Evolutionary conservation across 306 rosid species (phyloP).

Genomic region (Vicia villosa): DNA sequence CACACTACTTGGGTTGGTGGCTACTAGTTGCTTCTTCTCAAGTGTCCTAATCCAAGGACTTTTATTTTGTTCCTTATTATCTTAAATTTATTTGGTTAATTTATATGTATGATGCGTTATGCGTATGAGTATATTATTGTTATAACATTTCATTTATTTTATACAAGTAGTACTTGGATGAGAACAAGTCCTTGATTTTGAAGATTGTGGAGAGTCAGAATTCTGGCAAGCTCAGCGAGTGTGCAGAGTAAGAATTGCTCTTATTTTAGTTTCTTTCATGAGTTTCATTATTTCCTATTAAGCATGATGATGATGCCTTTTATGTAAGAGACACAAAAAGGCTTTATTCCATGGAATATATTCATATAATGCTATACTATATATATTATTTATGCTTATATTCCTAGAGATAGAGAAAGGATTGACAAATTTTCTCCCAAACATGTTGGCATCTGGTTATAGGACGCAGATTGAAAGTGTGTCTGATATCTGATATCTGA

Average conservation of each 20-base stretch:
- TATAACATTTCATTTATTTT: conserved; percentile 14
- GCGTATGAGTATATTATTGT: neutral
- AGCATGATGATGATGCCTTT: neutral
- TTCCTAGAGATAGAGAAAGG: neutral
- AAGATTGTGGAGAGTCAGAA: conserved; percentile 99
- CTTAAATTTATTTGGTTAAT: neutral
- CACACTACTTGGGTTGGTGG: no score
- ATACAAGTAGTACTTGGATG: conserved; percentile 84
- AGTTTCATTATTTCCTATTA: conserved; percentile 18
- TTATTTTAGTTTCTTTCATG: conserved; percentile 9
- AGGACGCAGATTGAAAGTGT: no score
- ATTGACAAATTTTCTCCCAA: neutral
- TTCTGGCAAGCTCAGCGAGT: conserved; percentile 85
- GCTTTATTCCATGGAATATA: neutral
- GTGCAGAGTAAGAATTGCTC: conserved; percentile 83
- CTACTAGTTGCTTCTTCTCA: neutral
- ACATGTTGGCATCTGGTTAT: neutral
- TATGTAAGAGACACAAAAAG: neutral
- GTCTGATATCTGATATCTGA: neutral
- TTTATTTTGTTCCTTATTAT: neutral
- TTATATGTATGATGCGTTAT: neutral
- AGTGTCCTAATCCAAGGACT: no score
- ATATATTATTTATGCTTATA: neutral
- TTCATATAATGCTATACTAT: neutral
- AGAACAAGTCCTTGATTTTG: conserved; percentile 97